A percentile compares a stretch with the other conserved stretches of the same genome.
These are phyloP conservation scores for Ulota crispa DNA, from an alignment of 225 moss, liverwort and hornwort species.

Conservation along the genomic window DNA sequence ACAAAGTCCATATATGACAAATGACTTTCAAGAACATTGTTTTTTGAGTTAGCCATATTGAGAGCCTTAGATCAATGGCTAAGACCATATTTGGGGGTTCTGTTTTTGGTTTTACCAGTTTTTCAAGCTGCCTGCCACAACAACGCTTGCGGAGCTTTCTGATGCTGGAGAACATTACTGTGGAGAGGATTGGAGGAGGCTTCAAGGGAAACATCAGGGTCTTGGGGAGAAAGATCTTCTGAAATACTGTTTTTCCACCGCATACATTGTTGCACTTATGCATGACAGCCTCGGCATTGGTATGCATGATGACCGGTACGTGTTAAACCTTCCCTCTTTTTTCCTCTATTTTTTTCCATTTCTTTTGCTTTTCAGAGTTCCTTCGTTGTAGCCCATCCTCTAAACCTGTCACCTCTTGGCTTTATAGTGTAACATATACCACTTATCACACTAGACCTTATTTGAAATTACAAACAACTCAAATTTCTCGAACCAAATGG, in stretches of 20 bases:
- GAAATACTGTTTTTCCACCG: slow-evolving; percentile 66
- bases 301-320: slow-evolving; percentile 59
- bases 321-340: background rate
- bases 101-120: slow-evolving; percentile 42
- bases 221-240: slow-evolving; percentile 57
- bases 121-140: slow-evolving; percentile 61
- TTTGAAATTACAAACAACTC: background rate
- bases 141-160: slow-evolving; percentile 54
- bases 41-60: background rate
- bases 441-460: background rate
- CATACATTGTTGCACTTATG: slow-evolving; percentile 70
- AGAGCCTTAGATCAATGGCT: background rate
- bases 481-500: background rate
- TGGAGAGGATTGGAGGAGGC: slow-evolving; percentile 56
- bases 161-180: slow-evolving; percentile 67
- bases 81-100: slow-evolving; percentile 12
- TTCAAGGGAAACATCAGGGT: slow-evolving; percentile 42
- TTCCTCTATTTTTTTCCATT: background rate
- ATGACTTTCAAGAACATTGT: too few relatives aligned
- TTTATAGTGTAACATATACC: background rate
- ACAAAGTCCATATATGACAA: background rate
- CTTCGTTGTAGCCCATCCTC: background rate
- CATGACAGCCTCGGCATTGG: slow-evolving; percentile 66
- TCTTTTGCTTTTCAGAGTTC: background rate
- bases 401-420: background rate